These are phyloP conservation scores for Pestalotiopsis sp. DNA, from an alignment of 2,329 filamentous ascomycete species.

Conservation along the genomic window DNA sequence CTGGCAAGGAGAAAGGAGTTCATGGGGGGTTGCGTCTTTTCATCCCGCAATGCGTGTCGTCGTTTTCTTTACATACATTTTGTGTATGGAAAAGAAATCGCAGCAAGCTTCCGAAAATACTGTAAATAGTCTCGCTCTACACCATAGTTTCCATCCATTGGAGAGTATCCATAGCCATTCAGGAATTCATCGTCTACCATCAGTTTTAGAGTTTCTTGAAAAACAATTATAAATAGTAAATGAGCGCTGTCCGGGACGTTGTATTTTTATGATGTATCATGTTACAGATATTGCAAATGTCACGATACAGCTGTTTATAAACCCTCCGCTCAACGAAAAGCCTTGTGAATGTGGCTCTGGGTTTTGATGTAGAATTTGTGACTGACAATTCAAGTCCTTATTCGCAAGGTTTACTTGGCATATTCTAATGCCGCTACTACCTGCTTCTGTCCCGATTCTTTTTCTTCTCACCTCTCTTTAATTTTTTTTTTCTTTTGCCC, in stretches of 20 bases:
- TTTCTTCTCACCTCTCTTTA: background rate
- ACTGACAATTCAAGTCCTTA: background rate
- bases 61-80: background rate
- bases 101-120: background rate
- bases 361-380: background rate
- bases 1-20: conserved; percentile 2
- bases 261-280: background rate
- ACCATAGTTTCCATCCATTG: background rate
- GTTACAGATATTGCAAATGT: background rate
- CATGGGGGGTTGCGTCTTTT: background rate
- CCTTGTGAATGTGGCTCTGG: background rate
- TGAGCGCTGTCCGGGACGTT: too few species aligned
- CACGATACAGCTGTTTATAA: background rate
- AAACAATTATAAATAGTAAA: too few species aligned
- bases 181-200: background rate
- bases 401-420: background rate
- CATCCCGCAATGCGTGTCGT: background rate
- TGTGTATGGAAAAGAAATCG: background rate
- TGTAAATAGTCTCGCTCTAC: background rate
- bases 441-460: background rate
- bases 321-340: too few species aligned
- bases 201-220: background rate
- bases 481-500: background rate
- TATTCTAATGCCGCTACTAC: background rate
- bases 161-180: background rate